phyloP scores from a whole-genome alignment of 768 basidiomycete genomes.

The Pleurotus eryngii region DNA sequence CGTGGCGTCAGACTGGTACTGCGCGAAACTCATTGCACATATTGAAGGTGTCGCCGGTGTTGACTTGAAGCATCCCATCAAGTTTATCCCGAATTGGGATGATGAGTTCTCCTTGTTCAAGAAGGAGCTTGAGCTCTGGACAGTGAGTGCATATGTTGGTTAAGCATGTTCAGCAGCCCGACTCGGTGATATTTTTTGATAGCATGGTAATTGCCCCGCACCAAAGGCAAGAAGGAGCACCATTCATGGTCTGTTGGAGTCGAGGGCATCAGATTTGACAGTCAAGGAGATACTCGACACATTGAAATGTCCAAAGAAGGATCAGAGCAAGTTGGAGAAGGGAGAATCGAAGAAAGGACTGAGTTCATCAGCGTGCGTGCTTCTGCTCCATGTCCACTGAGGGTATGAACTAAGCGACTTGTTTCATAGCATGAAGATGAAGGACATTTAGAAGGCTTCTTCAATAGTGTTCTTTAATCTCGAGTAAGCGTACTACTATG shows the following conservation, averaged over 20 bases:
- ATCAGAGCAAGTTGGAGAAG: neutral
- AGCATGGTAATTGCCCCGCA: neutral
- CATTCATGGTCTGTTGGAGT: neutral
- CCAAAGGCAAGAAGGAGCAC: neutral
- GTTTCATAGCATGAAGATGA: neutral
- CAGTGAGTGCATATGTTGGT: neutral
- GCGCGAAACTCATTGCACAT: neutral
- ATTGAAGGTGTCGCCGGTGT: neutral
- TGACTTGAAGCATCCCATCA: neutral
- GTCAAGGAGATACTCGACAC: neutral
- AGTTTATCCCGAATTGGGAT: neutral
- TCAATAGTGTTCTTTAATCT: too few species aligned
- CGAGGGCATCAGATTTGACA: neutral
- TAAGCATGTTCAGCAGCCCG: too few species aligned
- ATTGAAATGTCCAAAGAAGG: constrained; percentile 1
- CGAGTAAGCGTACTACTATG: too few species aligned
- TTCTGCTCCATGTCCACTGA: neutral
- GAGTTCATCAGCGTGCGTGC: neutral
- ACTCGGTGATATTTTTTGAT: neutral
- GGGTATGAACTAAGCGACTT: neutral
- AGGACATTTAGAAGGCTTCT: neutral
- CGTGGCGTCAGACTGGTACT: neutral
- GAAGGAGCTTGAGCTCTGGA: neutral
- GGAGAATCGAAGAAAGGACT: neutral
- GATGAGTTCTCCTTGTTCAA: neutral